These are phyloP conservation scores for Basidiobolus meristosporus DNA, from an alignment of 371 early-diverging fungal species.

Conservation along the genomic window DNA sequence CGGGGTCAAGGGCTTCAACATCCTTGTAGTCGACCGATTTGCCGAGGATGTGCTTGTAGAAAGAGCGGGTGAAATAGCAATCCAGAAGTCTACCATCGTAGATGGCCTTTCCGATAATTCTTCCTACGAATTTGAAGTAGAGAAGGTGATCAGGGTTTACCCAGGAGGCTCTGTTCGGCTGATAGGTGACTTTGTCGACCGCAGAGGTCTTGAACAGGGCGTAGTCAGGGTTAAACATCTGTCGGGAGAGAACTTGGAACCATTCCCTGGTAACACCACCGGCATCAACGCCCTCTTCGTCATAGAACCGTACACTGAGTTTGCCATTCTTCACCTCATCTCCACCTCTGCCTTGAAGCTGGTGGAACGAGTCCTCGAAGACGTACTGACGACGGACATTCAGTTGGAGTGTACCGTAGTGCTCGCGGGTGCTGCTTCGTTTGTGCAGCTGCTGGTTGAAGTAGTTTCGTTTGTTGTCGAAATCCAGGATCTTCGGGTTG, in stretches of 20 bases:
- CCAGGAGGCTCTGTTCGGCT: slow-evolving; percentile 87
- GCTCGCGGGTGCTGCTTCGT: slow-evolving; percentile 35
- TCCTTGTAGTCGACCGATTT: slow-evolving; percentile 85
- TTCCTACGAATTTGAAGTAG: slow-evolving; percentile 97
- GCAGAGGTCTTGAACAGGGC: slow-evolving; percentile 94
- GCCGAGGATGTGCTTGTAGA: slow-evolving; percentile 93
- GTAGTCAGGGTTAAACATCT: slow-evolving; percentile 98
- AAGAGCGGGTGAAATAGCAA: slow-evolving; percentile 93
- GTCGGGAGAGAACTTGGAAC: slow-evolving; percentile 89
- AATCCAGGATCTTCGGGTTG: slow-evolving; percentile 93
- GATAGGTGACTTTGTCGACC: slow-evolving; percentile 87
- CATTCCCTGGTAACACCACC: slow-evolving; percentile 98
- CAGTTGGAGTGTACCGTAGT: slow-evolving; percentile 54
- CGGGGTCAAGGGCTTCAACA: slow-evolving; percentile 94
- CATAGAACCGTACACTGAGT: slow-evolving; percentile 84
- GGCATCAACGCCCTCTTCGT: slow-evolving; percentile 97
- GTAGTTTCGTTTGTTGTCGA: slow-evolving; percentile 96
- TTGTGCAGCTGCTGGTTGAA: slow-evolving; percentile 89
- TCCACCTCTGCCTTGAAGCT: slow-evolving; percentile 74
- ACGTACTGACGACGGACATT: slow-evolving; percentile 86
- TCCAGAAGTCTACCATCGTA: slow-evolving; percentile 89
- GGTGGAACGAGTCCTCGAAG: slow-evolving; percentile 93
- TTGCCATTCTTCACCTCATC: slow-evolving; percentile 88
- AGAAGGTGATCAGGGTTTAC: slow-evolving; percentile 91
- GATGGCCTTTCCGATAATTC: slow-evolving; percentile 97